Percentiles rank a stretch among this genome's conserved stretches.
Evolutionary conservation across 2,329 filamentous ascomycete species (phyloP).

Genomic region (Alternaria consortialis): DNA sequence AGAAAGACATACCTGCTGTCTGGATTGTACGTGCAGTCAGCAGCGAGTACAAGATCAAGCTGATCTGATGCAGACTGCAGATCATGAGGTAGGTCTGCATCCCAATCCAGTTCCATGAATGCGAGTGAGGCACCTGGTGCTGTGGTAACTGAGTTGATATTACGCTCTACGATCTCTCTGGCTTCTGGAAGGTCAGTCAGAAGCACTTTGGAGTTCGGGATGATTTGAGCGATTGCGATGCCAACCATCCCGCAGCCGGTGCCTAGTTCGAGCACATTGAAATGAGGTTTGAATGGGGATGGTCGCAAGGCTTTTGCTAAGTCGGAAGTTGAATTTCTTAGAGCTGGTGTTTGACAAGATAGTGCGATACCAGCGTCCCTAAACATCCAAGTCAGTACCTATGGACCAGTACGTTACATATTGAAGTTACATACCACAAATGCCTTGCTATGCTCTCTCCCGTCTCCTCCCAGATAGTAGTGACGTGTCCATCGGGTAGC

Average conservation of each 20-base stretch:
- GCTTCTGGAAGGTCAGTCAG: constrained; percentile 74
- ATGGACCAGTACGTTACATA: neutral
- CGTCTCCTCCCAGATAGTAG: constrained; percentile 72
- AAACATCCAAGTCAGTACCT: neutral
- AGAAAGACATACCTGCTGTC: constrained; percentile 59
- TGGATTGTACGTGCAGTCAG: constrained; percentile 78
- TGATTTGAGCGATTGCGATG: constrained; percentile 66
- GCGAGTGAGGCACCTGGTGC: constrained; percentile 54
- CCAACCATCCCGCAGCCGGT: constrained; percentile 74
- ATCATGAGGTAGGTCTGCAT: constrained; percentile 57
- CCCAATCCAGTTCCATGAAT: constrained; percentile 70
- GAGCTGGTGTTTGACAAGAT: constrained; percentile 61
- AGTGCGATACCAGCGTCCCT: constrained; percentile 69
- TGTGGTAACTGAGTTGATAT: constrained; percentile 59
- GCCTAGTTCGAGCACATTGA: constrained; percentile 69
- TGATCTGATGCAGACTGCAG: constrained; percentile 4
- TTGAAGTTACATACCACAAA: constrained; percentile 64
- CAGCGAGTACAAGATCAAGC: constrained; percentile 70
- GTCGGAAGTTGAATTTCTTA: constrained; percentile 38
- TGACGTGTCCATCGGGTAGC: constrained; percentile 49
- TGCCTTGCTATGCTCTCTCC: constrained; percentile 77
- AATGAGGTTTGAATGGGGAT: constrained; percentile 12
- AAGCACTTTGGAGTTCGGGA: constrained; percentile 62
- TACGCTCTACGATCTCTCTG: constrained; percentile 66
- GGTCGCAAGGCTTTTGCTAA: constrained; percentile 11